Conservation (phyloP, 768 basidiomycete species). For the Phaeotremella fagi region DNA sequence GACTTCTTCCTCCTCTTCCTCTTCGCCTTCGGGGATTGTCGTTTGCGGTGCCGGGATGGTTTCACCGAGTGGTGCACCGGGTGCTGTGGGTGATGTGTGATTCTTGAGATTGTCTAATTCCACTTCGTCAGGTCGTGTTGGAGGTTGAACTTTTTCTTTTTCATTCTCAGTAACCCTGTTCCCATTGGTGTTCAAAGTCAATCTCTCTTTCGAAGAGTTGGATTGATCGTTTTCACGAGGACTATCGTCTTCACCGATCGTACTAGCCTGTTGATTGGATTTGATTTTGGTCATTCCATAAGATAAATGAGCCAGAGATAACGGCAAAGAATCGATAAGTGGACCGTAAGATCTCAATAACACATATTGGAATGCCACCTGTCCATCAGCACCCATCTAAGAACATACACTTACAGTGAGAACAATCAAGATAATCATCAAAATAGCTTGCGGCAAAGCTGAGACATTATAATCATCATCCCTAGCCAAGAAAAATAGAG, state of each 20-base stretch:
- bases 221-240: slow-evolving; percentile 1
- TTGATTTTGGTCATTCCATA: slow-evolving; percentile 49
- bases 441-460: slow-evolving; percentile 66
- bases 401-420: slow-evolving; percentile 61
- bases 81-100: slow-evolving; percentile 1
- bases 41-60: background rate
- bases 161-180: background rate
- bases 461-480: slow-evolving; percentile 56
- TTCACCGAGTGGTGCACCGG: slow-evolving; percentile 1
- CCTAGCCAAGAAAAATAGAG: slow-evolving; percentile 82
- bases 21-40: slow-evolving; percentile 4
- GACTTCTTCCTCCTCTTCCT: slow-evolving; percentile 23
- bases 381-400: background rate
- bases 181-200: slow-evolving; percentile 8
- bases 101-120: background rate
- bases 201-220: slow-evolving; percentile 37
- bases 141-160: background rate
- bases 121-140: background rate
- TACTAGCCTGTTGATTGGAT: slow-evolving; percentile 34
- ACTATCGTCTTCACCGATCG: slow-evolving; percentile 27
- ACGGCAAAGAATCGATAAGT: slow-evolving; percentile 67
- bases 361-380: slow-evolving; percentile 69
- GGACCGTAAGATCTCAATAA: slow-evolving; percentile 77
- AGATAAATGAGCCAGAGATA: slow-evolving; percentile 69
- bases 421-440: slow-evolving; percentile 80